Conservation (phyloP, 129 eudicot genomes). For the Erigeron canadensis region DNA sequence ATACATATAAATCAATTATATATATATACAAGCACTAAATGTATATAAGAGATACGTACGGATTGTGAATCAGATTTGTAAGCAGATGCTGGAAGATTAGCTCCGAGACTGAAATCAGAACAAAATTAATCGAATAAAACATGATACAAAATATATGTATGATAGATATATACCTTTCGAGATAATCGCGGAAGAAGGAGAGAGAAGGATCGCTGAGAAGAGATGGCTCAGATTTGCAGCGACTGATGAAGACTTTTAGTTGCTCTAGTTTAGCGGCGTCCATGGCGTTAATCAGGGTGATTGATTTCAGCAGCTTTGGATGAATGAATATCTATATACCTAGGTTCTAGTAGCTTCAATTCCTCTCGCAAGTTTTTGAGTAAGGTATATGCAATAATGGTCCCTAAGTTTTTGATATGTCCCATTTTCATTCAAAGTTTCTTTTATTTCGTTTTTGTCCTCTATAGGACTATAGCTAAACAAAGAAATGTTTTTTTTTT, state of each 20-base stretch:
- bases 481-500: too few relatives aligned
- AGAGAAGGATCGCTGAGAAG: conserved; percentile 80
- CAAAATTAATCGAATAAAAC: background rate
- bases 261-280: conserved; percentile 63
- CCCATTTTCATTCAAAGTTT: too few relatives aligned
- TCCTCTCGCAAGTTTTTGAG: too few relatives aligned
- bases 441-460: too few relatives aligned
- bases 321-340: too few relatives aligned
- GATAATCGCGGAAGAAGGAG: conserved; percentile 85
- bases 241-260: conserved; percentile 56
- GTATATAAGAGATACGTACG: conserved; percentile 13
- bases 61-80: conserved; percentile 40
- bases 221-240: conserved; percentile 72
- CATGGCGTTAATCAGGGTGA: conserved; percentile 51
- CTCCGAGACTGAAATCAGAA: conserved; percentile 66
- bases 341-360: too few relatives aligned
- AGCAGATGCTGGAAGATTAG: conserved; percentile 66
- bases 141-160: background rate
- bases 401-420: too few relatives aligned
- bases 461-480: too few relatives aligned
- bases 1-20: background rate
- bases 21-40: background rate
- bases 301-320: too few relatives aligned
- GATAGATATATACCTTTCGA: conserved; percentile 54
- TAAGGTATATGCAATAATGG: too few relatives aligned